These are phyloP conservation scores for Pseudopyrenochaeta lycopersici DNA, from an alignment of 2,329 filamentous ascomycete genomes.

Conservation along the genomic window DNA sequence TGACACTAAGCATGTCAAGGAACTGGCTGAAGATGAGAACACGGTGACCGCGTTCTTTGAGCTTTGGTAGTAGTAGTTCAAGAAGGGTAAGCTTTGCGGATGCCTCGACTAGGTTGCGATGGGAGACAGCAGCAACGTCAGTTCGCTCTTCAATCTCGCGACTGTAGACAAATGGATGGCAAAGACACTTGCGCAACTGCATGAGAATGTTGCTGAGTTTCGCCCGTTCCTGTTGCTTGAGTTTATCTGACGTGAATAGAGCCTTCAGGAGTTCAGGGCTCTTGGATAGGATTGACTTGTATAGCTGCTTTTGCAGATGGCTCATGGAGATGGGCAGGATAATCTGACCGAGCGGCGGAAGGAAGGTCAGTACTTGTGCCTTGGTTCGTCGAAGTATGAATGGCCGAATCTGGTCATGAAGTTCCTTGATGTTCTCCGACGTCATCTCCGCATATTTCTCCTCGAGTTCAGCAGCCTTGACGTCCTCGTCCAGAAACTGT, in stretches of 20 bases:
- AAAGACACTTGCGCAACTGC: slow-evolving; percentile 92
- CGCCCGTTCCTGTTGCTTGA: slow-evolving; percentile 76
- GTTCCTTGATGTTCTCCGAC: slow-evolving; percentile 78
- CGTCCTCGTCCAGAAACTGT: slow-evolving; percentile 83
- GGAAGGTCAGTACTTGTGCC: slow-evolving; percentile 85
- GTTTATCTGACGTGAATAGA: slow-evolving; percentile 74
- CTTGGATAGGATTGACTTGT: slow-evolving; percentile 91
- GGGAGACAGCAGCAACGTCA: slow-evolving; percentile 67
- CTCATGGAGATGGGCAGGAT: slow-evolving; percentile 98
- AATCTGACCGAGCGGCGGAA: slow-evolving; percentile 93
- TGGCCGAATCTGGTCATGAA: slow-evolving; percentile 84
- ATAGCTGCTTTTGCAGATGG: slow-evolving; percentile 89
- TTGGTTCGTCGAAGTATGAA: slow-evolving; percentile 83
- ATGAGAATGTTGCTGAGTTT: slow-evolving; percentile 94
- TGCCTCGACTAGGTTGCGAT: slow-evolving; percentile 88
- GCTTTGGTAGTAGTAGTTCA: slow-evolving; percentile 84
- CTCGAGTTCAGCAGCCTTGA: slow-evolving; percentile 77
- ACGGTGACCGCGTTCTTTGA: slow-evolving; percentile 84
- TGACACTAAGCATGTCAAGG: slow-evolving; percentile 81
- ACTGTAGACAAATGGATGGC: slow-evolving; percentile 96
- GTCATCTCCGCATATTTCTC: slow-evolving; percentile 79
- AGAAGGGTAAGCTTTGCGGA: slow-evolving; percentile 88
- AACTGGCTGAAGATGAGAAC: slow-evolving; percentile 98
- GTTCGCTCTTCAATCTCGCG: slow-evolving; percentile 85
- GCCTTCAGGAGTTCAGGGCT: slow-evolving; percentile 88